Conservation (phyloP, 441 rosid species). For the Biscutella laevigata region DNA sequence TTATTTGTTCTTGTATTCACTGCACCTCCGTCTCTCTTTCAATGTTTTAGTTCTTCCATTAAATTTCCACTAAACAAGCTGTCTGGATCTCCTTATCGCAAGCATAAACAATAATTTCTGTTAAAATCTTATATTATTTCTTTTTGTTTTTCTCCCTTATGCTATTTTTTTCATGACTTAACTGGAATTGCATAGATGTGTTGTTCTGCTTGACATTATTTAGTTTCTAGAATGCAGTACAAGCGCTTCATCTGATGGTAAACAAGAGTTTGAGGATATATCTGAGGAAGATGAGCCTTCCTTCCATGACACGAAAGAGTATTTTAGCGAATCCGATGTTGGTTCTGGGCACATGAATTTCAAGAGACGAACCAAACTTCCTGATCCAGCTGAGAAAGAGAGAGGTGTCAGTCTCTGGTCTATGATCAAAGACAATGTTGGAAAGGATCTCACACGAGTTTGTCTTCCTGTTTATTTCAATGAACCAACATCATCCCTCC, state of each 20-base stretch:
- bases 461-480: constrained; percentile 97
- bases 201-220: constrained; percentile 23
- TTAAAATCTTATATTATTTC: neutral
- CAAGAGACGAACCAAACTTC: constrained; percentile 75
- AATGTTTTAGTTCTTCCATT: neutral
- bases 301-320: constrained; percentile 67
- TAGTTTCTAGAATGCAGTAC: constrained; percentile 80
- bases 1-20: constrained; percentile 2
- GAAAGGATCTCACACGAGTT: constrained; percentile 91
- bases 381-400: constrained; percentile 87
- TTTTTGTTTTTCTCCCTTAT: neutral
- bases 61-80: neutral
- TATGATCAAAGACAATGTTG: constrained; percentile 46
- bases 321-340: constrained; percentile 42
- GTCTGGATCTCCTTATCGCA: neutral
- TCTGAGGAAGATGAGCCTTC: constrained; percentile 50
- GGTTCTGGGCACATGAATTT: constrained; percentile 32
- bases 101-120: neutral
- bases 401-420: constrained; percentile 98
- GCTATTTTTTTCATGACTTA: neutral
- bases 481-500: constrained; percentile 93
- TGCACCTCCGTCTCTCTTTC: neutral
- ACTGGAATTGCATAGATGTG: constrained; percentile 4
- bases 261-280: constrained; percentile 54
- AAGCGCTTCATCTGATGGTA: constrained; percentile 86